Base-by-base conservation (phyloP, 2,329 filamentous ascomycete species). In the Ceratocystis smalleyi region DNA sequence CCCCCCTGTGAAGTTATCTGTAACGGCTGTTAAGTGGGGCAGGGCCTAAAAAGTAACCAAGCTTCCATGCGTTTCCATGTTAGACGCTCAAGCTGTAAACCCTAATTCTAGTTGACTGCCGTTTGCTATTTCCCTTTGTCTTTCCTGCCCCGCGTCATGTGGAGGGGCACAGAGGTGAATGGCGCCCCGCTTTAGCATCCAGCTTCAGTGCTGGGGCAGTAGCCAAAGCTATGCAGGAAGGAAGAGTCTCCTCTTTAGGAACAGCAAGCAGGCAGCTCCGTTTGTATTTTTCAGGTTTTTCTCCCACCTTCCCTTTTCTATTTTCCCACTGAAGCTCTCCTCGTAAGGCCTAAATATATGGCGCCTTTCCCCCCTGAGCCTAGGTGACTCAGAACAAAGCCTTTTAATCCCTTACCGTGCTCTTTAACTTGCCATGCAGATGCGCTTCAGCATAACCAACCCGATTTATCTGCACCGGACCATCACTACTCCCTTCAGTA, bases 371-470 rank as follows among this genome's bases (percentile, higher is more conserved):
- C 40, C 32, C n/a, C 30, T 12, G 24, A 7, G 22, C 35, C 49
- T 63, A 4, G 60, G 49, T 65, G 54, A 59, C 59, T 65, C 63
- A 64, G 63, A 64, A 60, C 55, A 54, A 54, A 61, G 24, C 43
- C 3, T 47, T 17, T 40, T 40, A 40, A 15, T 40, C 4, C 35
- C 35, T 40, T 40, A 15, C 12, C 12, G 35, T 40, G 35, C 35
- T 40, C 35, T 40, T 40, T 12, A 40, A 40, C 4, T 40, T 40
- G 12, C 10, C 12, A 64, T 64, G 62, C 54, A 47, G 43, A n/a
- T 64, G 57, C 55, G 63, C 55, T 51, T 61, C 43, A 32, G 43
- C 59, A 43, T 61, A 45, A 43, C 55, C 40, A 64, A 45, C 17
- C 40, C 19, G 55, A 57, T 32, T 24, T 30, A 60, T 35, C 43